Evolutionary conservation across 2,329 filamentous ascomycete genomes (phyloP).

Genomic region (Gnomoniopsis sp.): DNA sequence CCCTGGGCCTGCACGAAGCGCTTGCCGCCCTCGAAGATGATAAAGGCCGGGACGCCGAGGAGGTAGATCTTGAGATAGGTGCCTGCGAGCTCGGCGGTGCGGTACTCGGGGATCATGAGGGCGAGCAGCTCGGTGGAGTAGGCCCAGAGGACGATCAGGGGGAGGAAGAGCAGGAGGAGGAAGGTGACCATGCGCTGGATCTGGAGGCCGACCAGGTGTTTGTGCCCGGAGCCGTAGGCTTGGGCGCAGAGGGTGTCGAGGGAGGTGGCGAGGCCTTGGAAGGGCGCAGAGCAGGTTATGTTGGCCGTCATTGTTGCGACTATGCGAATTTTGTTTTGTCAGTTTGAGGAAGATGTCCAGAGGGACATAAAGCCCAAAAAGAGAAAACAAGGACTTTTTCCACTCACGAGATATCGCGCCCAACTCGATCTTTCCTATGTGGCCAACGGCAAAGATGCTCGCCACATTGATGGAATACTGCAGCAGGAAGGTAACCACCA

Average conservation of each 20-base stretch:
- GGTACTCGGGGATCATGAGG: slow-evolving; percentile 65
- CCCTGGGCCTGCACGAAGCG: slow-evolving; percentile 81
- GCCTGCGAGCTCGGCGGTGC: slow-evolving; percentile 69
- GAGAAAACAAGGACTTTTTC: too few relatives aligned
- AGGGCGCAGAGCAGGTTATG: slow-evolving; percentile 73
- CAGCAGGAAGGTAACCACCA: slow-evolving; percentile 71
- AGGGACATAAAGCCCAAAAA: not conserved
- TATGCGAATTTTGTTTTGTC: slow-evolving; percentile 19
- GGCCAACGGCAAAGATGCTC: slow-evolving; percentile 74
- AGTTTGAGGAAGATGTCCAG: slow-evolving; percentile 9
- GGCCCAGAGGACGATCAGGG: slow-evolving; percentile 68
- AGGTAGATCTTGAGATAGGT: slow-evolving; percentile 69
- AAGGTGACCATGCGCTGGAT: slow-evolving; percentile 79
- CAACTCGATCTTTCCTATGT: slow-evolving; percentile 67
- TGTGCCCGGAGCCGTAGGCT: slow-evolving; percentile 88
- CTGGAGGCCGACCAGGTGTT: slow-evolving; percentile 81
- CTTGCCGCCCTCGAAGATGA: slow-evolving; percentile 73
- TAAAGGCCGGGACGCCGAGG: slow-evolving; percentile 70
- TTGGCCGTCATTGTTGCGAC: slow-evolving; percentile 75
- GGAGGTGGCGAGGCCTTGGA: slow-evolving; percentile 83
- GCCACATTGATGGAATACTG: slow-evolving; percentile 84
- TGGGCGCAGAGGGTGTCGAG: slow-evolving; percentile 92
- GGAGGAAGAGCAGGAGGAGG: slow-evolving; percentile 66
- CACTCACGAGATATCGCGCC: slow-evolving; percentile 59
- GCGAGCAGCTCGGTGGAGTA: slow-evolving; percentile 63